phyloP scores from a whole-genome alignment of 306 rosid species.

The Quercus parvula region DNA sequence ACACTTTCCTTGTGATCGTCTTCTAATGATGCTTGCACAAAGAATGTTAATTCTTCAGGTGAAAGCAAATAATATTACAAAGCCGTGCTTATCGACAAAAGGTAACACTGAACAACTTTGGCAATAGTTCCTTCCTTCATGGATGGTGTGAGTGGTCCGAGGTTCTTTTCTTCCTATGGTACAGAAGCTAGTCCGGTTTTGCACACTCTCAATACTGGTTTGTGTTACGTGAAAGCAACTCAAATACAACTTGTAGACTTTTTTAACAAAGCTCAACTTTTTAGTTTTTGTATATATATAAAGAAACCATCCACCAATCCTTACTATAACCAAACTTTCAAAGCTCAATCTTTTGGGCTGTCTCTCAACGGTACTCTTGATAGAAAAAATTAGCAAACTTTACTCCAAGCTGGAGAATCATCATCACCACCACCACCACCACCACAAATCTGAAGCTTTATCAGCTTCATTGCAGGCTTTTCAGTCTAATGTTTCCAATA shows the following conservation, averaged over 20 bases:
- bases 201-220: background rate
- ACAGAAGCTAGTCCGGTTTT: background rate
- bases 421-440: conserved; percentile 17
- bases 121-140: too few relatives aligned
- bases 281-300: background rate
- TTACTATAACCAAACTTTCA: background rate
- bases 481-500: conserved; percentile 33
- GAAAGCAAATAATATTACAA: too few relatives aligned
- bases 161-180: too few relatives aligned
- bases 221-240: background rate
- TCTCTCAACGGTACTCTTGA: conserved; percentile 38
- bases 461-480: conserved; percentile 42
- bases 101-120: too few relatives aligned
- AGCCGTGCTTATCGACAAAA: too few relatives aligned
- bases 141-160: too few relatives aligned
- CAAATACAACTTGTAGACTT: background rate
- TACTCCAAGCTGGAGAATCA: conserved; percentile 54
- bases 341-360: background rate
- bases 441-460: conserved; percentile 14
- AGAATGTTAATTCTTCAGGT: too few relatives aligned
- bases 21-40: too few relatives aligned
- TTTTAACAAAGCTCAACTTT: background rate
- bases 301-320: background rate
- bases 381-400: conserved; percentile 41
- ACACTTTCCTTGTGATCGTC: too few relatives aligned